phyloP scores from a whole-genome alignment of 805 yeast species.

The Hyphopichia homilentoma region DNA sequence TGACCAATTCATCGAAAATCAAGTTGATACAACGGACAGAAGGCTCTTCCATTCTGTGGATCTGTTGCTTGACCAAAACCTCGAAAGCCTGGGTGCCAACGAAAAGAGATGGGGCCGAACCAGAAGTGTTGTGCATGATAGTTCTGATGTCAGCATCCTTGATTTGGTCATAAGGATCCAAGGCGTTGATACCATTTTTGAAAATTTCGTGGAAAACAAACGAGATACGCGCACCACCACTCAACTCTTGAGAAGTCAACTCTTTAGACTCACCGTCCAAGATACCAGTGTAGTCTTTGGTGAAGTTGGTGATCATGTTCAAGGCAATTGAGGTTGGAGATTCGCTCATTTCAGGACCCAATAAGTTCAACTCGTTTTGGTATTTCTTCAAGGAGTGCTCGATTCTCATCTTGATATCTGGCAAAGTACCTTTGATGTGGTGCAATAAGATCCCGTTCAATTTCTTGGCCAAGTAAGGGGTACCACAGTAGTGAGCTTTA shows the following conservation, averaged over 20 bases:
- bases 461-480: conserved; percentile 94
- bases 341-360: conserved; percentile 89
- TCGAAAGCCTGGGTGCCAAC: conserved; percentile 98
- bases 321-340: conserved; percentile 87
- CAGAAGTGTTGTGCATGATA: conserved; percentile 93
- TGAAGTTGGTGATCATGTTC: conserved; percentile 86
- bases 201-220: conserved; percentile 96
- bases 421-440: conserved; percentile 67
- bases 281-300: conserved; percentile 87
- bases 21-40: conserved; percentile 81
- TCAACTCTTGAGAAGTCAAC: conserved; percentile 79
- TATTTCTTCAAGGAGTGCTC: conserved; percentile 82
- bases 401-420: conserved; percentile 89
- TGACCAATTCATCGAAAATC: conserved; percentile 90
- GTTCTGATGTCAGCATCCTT: conserved; percentile 95
- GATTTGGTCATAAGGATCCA: conserved; percentile 95
- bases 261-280: conserved; percentile 92
- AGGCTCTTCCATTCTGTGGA: conserved; percentile 92
- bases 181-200: conserved; percentile 84
- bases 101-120: conserved; percentile 92
- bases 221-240: conserved; percentile 97
- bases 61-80: conserved; percentile 90
- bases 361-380: conserved; percentile 66
- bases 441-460: conserved; percentile 82
- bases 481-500: conserved; percentile 95